Percentiles rank a stretch among this genome's conserved stretches.
Conservation (phyloP, 768 basidiomycete genomes). For the Galerina sulciceps region DNA sequence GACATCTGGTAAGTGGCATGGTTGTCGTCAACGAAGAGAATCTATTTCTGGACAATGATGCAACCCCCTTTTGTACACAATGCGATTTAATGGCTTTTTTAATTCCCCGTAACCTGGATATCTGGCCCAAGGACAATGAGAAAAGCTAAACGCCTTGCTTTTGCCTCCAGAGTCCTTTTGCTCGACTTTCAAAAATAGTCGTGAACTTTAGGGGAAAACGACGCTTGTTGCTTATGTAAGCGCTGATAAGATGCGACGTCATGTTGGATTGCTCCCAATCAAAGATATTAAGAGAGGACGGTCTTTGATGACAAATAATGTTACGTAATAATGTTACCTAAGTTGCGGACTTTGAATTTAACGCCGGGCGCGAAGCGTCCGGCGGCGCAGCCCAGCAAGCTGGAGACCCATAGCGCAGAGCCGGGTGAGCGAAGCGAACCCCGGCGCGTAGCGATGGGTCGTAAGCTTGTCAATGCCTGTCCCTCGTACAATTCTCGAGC, state of each 20-base stretch:
- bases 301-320: too few species aligned
- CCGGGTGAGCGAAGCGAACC: too few species aligned
- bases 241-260: not conserved
- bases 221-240: not conserved
- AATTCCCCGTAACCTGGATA: too few species aligned
- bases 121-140: not conserved
- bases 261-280: not conserved
- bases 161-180: not conserved
- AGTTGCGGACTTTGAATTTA: too few species aligned
- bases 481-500: conserved; percentile 62
- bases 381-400: too few species aligned
- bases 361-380: too few species aligned
- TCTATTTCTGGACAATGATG: conserved; percentile 19
- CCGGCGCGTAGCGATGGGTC: too few species aligned
- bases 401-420: too few species aligned
- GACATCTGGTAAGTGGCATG: not conserved
- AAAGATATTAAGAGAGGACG: too few species aligned
- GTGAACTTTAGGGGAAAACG: not conserved
- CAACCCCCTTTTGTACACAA: not conserved
- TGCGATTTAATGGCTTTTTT: too few species aligned
- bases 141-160: not conserved
- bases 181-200: not conserved
- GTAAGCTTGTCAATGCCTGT: conserved; percentile 72
- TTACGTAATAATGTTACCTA: too few species aligned
- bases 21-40: conserved; percentile 1